A percentile compares a stretch with the other conserved stretches of the same genome.
Conservation (phyloP, 352 stramenopile species). For the Phytophthora boehmeriae region DNA sequence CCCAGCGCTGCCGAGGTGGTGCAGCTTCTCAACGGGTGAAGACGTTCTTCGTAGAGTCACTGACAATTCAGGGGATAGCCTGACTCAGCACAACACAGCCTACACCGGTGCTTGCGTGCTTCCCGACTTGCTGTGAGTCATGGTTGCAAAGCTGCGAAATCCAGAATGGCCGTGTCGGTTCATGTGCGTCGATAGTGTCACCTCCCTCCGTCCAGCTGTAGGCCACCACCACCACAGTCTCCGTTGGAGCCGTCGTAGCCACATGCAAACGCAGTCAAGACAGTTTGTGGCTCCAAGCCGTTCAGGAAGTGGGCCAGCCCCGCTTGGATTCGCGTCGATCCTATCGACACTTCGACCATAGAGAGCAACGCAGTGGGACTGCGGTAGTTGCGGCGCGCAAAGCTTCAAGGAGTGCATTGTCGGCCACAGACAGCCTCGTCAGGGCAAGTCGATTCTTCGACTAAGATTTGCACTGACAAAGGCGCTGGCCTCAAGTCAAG, state of each 20-base stretch:
- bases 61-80: constrained; percentile 6
- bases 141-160: not conserved
- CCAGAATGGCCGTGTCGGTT: constrained; percentile 15
- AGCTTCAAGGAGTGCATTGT: constrained; percentile 11
- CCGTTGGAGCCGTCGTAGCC: constrained; percentile 6
- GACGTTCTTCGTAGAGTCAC: too few relatives aligned
- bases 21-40: constrained; percentile 16
- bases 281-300: constrained; percentile 20
- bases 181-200: constrained; percentile 5
- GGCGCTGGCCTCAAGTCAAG: not conserved
- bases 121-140: not conserved
- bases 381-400: constrained; percentile 15
- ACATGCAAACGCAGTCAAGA: constrained; percentile 7
- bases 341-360: not conserved
- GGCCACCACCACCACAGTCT: constrained; percentile 11
- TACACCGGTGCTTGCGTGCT: constrained; percentile 1
- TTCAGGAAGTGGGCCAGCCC: not conserved
- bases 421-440: not conserved
- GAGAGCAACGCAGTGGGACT: constrained; percentile 19
- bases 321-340: too few relatives aligned
- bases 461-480: too few relatives aligned
- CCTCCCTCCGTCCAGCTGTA: not conserved
- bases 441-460: too few relatives aligned
- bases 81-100: not conserved
- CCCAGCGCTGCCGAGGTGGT: constrained; percentile 36